Evolutionary conservation across 306 rosid species (phyloP), one percentile per base, ranked within the genome.

Genomic region (Urtica urens): DNA sequence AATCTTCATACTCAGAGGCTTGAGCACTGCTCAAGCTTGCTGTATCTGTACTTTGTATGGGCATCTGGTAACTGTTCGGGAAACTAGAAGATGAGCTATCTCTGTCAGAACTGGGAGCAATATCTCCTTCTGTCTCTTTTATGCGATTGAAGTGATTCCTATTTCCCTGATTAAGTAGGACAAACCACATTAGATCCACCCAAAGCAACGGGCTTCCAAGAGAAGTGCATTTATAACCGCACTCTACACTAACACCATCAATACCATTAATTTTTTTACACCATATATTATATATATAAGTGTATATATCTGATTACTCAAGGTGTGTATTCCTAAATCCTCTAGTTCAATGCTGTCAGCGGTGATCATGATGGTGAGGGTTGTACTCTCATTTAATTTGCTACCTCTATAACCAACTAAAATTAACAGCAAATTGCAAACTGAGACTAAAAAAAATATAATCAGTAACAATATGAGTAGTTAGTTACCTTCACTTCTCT

Each of bases 1-100:
- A 76, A 58, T 82, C 94, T 74, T 79, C 96, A 17, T 52, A 77
- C 47, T 79, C 90, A 49, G 96, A 70, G 53, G 77, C 66, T 57
- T 72, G 84, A 46, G 70, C 62, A 67, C 75, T 79, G 49, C 57
- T 79, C 38, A 76, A 70, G 78, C 87, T 75, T 55, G 74, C 62
- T 26, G 78, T 65, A 18, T 81, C 95, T 10, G 59, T 70, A 48
- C 65, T 68, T 67, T 69, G 80, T 48, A 93, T 64, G 62, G 37
- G 74, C 68, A 73, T 63, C 57, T 62, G 78, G 58, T 60, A 65
- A 58, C 51, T 39, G 53, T 35, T 69, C 38, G 73, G 76, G 51
- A 57, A 50, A 58, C 76, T 64, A 45, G 76, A 76, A 13, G 79
- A 68, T 51, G 79, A 77, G 56, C 67, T 68, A 30, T 79, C 81